Base-by-base conservation (phyloP, 2,329 filamentous ascomycete genomes). In the Sclerotinia trifoliorum region DNA sequence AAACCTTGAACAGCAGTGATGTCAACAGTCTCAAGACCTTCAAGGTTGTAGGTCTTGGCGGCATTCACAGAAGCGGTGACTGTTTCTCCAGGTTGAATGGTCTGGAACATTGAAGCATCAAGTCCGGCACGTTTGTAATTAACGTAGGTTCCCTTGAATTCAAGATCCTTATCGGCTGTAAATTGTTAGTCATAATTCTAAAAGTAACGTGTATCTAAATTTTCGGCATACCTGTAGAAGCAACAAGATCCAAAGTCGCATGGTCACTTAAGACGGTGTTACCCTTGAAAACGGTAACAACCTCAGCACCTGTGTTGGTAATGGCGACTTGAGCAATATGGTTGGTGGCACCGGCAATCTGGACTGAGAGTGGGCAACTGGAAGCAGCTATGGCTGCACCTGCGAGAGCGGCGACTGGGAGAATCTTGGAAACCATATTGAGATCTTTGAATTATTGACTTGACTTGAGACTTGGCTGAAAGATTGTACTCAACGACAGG, bases 1-100 rank as follows among this genome's bases (percentile, higher is more conserved):
- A 74, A 74, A 21, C 72, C 73, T 67, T 74, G 73, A n/a, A 73
- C 60, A 35, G 73, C 73, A n/a, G 73, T 68, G 6, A 74, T 64
- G 54, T 71, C 29, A 13, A 70, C 72, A 6, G 63, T 70, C 21
- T 66, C 54, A 24, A 73, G 46, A 29, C 72, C 73, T 29, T 62
- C 63, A 52, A 74, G 72, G 5, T 73, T 67, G 42, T 74, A 74
- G 13, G 54, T 73, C 65, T 73, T 71, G 46, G 73, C 73, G 26
- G 69, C 71, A 29, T 73, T 74, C 60, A 74, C 68, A 49, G 70
- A 66, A 49, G 70, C 54, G 24, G 70, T 73, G 8, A 73, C 62
- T 8, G 70, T 71, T 55, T 74, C 71, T 10, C 73, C 73, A 29
- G 73, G 69, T 56, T 55, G 54, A 35, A 74, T 55, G n/a, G 69